phyloP scores from a whole-genome alignment of 305 asterid genomes.

The Solanum hybrid region DNA sequence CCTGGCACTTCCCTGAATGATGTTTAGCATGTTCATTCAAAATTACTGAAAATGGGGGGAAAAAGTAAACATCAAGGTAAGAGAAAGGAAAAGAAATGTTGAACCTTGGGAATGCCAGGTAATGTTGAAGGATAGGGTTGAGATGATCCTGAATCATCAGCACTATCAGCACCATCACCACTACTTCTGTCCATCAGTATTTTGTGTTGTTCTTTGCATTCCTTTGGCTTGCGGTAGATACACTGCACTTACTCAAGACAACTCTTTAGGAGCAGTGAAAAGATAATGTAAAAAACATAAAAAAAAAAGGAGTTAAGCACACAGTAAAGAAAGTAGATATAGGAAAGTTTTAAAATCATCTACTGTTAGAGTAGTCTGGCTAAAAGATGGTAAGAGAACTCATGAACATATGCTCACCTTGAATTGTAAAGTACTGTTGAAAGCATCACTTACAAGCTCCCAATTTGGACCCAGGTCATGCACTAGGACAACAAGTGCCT shows the following conservation, averaged over 20 bases:
- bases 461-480: conserved; percentile 95
- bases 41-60: not conserved
- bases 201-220: conserved; percentile 82
- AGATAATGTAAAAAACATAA: conserved; percentile 2
- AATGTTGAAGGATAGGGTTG: conserved; percentile 80
- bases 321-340: not conserved
- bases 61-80: not conserved
- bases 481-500: conserved; percentile 90
- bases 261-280: not conserved
- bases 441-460: conserved; percentile 92
- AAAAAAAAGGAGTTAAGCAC: not conserved
- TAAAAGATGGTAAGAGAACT: conserved; percentile 1
- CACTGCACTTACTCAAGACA: conserved; percentile 28
- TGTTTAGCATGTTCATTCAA: not conserved
- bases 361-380: not conserved
- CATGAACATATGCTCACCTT: conserved; percentile 39
- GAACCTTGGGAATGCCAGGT: conserved; percentile 94
- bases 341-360: conserved; percentile 5
- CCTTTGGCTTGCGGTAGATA: conserved; percentile 72
- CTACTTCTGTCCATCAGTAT: conserved; percentile 47
- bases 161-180: conserved; percentile 89
- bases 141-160: conserved; percentile 86
- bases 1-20: conserved; percentile 83
- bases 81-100: conserved; percentile 4
- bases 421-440: conserved; percentile 74